Evolutionary conservation across 495 filamentous ascomycete species (phyloP), one percentile per base, ranked within the genome.

Genomic region (Xeromyces bisporus): DNA sequence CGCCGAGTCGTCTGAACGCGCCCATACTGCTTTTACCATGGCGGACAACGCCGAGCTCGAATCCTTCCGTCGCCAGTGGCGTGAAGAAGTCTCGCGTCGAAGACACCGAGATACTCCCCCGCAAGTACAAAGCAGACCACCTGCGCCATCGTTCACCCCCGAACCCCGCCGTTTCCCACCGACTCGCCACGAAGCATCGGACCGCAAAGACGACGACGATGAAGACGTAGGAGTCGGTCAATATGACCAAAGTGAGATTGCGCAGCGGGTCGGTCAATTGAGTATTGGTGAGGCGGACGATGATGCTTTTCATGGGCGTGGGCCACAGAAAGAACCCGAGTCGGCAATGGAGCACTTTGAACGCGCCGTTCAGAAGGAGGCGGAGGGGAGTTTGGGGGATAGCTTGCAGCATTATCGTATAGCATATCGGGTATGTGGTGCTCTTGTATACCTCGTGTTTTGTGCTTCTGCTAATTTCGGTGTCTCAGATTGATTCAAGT

Each of bases 291-390:
- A 35, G n/a, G 32, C 42, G 3, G 48, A 56, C 27, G 53, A 51
- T 20, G 55, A 53, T 34, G 45, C 23, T 33, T 43, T 58, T 42
- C 31, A 49, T 32, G 28, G 44, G 23, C 29, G 37, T 38, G 27
- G 34, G 13, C 26, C 40, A 0, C 40, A 36, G 14, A 37, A 52
- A 18, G 77, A 82, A 41, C 83, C 78, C 8, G 57, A 57, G 14
- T 80, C 85, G 6, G 89, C 89, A 2, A 53, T 96, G 23, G 89
- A 94, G 44, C 81, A 93, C 50, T 96, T 91, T 44, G 89, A 96
- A 49, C 67, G 69, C 49, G 91, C 87, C 0, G 83, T 92, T 6
- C 82, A 93, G 56, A 80, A 70, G 44, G 91, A 96, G 55, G 64
- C 64, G 0, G 73, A 75, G 35, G 89, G 89, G 0, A 87, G 66